Conservation (phyloP, 2,329 filamentous ascomycete species). For the Dactylella cylindrospora region DNA sequence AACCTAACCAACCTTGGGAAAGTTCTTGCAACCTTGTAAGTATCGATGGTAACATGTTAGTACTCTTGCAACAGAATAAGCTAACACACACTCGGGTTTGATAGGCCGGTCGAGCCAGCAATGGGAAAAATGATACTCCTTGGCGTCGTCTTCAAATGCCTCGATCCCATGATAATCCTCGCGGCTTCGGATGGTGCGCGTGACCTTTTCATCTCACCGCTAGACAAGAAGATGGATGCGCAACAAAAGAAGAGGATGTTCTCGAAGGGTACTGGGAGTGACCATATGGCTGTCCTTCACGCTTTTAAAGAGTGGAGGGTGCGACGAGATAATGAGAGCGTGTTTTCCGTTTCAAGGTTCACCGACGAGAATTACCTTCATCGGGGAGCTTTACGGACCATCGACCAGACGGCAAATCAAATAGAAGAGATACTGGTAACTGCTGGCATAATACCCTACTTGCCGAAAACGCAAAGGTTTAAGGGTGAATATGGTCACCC, state of each 20-base stretch:
- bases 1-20: constrained; percentile 55
- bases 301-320: constrained; percentile 54
- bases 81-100: constrained; percentile 21
- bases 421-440: constrained; percentile 53
- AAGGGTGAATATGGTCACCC: constrained; percentile 49
- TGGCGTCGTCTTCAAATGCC: constrained; percentile 58
- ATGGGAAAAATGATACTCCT: constrained; percentile 58
- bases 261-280: constrained; percentile 52
- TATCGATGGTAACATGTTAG: background rate
- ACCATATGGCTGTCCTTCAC: constrained; percentile 56
- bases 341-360: constrained; percentile 49
- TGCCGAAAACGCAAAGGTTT: constrained; percentile 32
- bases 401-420: constrained; percentile 52
- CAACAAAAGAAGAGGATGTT: constrained; percentile 50
- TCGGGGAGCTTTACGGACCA: constrained; percentile 51
- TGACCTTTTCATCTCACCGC: constrained; percentile 51
- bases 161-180: constrained; percentile 57
- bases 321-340: constrained; percentile 50
- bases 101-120: constrained; percentile 53
- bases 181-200: constrained; percentile 51
- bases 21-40: constrained; percentile 52
- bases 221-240: constrained; percentile 48
- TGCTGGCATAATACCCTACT: constrained; percentile 50
- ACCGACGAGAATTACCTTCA: constrained; percentile 51
- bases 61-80: background rate